Evolutionary conservation across 148 eudicot genomes (phyloP), one percentile per base, ranked within the genome.

Genomic region (Fagopyrum esculentum): DNA sequence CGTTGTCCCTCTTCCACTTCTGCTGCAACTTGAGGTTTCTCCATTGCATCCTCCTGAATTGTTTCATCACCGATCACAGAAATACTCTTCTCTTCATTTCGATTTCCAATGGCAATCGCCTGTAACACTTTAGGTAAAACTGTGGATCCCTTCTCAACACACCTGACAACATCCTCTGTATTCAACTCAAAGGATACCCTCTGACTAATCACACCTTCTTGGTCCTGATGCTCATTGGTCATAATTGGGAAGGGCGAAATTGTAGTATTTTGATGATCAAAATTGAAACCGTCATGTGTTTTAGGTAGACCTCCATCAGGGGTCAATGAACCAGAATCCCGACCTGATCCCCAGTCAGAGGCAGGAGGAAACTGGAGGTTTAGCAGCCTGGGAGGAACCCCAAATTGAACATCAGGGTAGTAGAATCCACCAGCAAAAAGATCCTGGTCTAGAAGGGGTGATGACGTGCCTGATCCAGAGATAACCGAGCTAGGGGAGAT

Each of bases 401-500:
- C 87, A 55, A 78, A 80, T 57, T 78, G 80, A 54, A 86, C 72
- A 78, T 87, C 87, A 43, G 84, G 86, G 47, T 84, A 91, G 45
- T 85, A 79, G 16, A 84, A 84, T 71, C 82, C 82, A 60, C 86
- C 81, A 66, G 83, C 79, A 70, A 64, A 63, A 70, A 74, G 78
- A 30, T 91, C 90, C 29, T 74, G 77, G 75, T 91, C 97, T 2
- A 85, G 90, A 73, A 89, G 90, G 60, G 99, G 99, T 15, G 97
- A 90, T 2, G 99, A 89, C 46, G 97, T 90, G 52, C 99, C 99
- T 6, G 97, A 92, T n/a, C 83, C 86, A 2, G 98, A 91, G 54
- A 94, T 74, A 54, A 88, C 98, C 16, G 98, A 94, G 66, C 96
- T 80, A 9, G 99, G 98, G 4, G 99, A 95, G 76, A 90, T 92